Evolutionary conservation across 73 alveolate species (phyloP).

Genomic region (Halteria grandinella): DNA sequence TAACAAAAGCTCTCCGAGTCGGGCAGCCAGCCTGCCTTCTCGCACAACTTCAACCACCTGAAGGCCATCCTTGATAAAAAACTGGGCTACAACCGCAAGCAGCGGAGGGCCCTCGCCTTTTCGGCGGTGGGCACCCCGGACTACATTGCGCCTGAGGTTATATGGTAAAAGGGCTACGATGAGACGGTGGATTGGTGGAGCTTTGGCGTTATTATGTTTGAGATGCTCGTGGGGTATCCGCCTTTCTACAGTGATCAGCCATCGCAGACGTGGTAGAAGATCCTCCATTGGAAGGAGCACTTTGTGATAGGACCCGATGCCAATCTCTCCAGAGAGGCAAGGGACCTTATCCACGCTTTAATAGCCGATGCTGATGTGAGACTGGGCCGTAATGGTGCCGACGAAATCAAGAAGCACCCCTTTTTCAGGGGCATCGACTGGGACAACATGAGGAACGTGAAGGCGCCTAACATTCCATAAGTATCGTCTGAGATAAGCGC

Average conservation of each 20-base stretch:
- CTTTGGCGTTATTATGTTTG: slow-evolving; percentile 81
- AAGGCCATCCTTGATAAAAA: slow-evolving; percentile 9
- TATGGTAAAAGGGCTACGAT: too few relatives aligned
- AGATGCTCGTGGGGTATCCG: slow-evolving; percentile 78
- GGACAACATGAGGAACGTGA: slow-evolving; percentile 75
- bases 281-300: slow-evolving; percentile 53
- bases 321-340: slow-evolving; percentile 67
- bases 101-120: slow-evolving; percentile 57
- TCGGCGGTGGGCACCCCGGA: too few relatives aligned
- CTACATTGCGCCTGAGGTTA: too few relatives aligned
- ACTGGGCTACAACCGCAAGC: slow-evolving; percentile 34
- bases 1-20: background rate
- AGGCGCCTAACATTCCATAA: too few relatives aligned
- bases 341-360: slow-evolving; percentile 61
- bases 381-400: slow-evolving; percentile 79
- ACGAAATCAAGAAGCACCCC: slow-evolving; percentile 93
- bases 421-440: slow-evolving; percentile 86
- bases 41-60: background rate
- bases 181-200: too few relatives aligned
- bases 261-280: slow-evolving; percentile 11
- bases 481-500: too few relatives aligned
- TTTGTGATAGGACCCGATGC: slow-evolving; percentile 73
- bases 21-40: background rate
- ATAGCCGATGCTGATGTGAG: too few relatives aligned
- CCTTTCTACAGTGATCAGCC: slow-evolving; percentile 78